Evolutionary conservation across 2,329 filamentous ascomycete genomes (phyloP).

Genomic region (Apiospora marii): DNA sequence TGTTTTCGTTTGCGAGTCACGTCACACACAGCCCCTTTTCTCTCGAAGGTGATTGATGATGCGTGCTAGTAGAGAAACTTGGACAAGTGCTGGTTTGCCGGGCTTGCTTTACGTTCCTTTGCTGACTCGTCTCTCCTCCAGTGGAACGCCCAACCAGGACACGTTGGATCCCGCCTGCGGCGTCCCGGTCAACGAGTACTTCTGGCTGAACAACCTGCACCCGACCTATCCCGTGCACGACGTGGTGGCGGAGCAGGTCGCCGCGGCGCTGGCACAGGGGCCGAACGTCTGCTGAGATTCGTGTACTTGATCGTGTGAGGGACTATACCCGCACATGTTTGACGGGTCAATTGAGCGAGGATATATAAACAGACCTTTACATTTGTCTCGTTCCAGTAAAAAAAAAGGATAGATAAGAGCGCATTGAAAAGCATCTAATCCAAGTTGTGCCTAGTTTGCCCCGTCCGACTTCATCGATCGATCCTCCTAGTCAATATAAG

Average conservation of each 20-base stretch:
- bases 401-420: no score
- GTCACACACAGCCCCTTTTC: no score
- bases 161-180: slow-evolving; percentile 55
- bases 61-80: no score
- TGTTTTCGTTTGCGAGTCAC: no score
- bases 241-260: slow-evolving; percentile 60
- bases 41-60: no score
- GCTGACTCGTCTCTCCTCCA: slow-evolving; percentile 33
- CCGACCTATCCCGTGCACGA: slow-evolving; percentile 71
- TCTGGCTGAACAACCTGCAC: slow-evolving; percentile 70
- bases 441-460: no score
- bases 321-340: neutral
- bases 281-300: neutral
- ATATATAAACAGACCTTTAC: neutral
- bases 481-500: no score
- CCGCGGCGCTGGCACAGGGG: slow-evolving; percentile 31
- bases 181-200: slow-evolving; percentile 66
- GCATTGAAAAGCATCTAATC: no score
- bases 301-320: neutral
- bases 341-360: neutral
- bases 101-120: neutral
- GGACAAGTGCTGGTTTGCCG: no score
- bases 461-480: no score
- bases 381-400: no score
- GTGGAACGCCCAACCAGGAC: slow-evolving; percentile 53